Percentiles rank a stretch among this genome's conserved stretches.
Evolutionary conservation across 257 asterid species (phyloP).

Genomic region (Rehmannia glutinosa): DNA sequence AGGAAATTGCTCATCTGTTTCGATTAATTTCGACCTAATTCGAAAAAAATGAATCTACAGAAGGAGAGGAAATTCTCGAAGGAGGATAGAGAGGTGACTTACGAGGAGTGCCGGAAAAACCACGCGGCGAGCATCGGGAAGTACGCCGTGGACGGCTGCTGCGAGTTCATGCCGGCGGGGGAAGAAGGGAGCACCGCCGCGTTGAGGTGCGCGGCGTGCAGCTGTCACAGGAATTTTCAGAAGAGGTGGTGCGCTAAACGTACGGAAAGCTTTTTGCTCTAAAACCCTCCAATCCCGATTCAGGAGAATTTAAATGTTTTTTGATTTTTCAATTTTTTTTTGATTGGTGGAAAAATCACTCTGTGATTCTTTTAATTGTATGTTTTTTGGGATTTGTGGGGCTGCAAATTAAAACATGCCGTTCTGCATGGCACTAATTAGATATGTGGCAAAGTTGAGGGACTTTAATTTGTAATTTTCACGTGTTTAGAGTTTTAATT

Average conservation of each 20-base stretch:
- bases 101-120: slow-evolving; percentile 66
- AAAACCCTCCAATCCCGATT: too few species aligned
- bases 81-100: slow-evolving; percentile 37
- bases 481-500: too few species aligned
- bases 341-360: neutral
- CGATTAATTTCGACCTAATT: neutral
- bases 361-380: neutral
- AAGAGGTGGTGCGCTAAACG: slow-evolving; percentile 36
- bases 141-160: slow-evolving; percentile 68
- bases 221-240: slow-evolving; percentile 70
- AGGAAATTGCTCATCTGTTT: neutral
- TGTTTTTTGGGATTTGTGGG: too few species aligned
- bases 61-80: slow-evolving; percentile 13
- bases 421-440: neutral
- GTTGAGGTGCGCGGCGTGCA: slow-evolving; percentile 62
- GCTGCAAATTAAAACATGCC: too few species aligned
- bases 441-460: neutral
- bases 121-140: slow-evolving; percentile 77
- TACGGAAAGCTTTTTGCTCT: neutral
- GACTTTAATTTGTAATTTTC: too few species aligned
- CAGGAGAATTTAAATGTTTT: too few species aligned
- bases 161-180: slow-evolving; percentile 74
- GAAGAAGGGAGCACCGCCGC: slow-evolving; percentile 48
- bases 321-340: neutral
- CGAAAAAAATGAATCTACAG: slow-evolving; percentile 24